phyloP scores from a whole-genome alignment of 2,329 filamentous ascomycete species.

The Exophiala mesophila region DNA sequence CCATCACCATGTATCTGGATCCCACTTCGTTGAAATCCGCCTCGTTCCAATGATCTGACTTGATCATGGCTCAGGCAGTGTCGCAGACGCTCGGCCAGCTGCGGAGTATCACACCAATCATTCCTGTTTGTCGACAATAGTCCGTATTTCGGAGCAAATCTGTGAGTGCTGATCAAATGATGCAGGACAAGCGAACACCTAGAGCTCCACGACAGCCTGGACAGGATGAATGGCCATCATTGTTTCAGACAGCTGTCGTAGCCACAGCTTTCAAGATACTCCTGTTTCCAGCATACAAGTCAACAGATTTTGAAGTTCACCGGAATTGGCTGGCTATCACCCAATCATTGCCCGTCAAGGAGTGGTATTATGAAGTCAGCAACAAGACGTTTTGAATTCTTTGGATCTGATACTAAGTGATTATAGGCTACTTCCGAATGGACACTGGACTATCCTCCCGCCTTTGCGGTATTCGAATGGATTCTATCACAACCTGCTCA shows the following conservation, averaged over 20 bases:
- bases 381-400: not conserved
- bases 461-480: slow-evolving; percentile 98
- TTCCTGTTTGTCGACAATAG: slow-evolving; percentile 15
- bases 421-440: slow-evolving; percentile 85
- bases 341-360: slow-evolving; percentile 73
- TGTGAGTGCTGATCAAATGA: too few species aligned
- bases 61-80: slow-evolving; percentile 14
- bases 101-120: slow-evolving; percentile 16
- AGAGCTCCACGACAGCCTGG: slow-evolving; percentile 5
- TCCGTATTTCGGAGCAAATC: too few species aligned
- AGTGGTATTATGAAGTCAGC: slow-evolving; percentile 86
- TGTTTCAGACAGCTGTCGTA: slow-evolving; percentile 80
- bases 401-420: not conserved
- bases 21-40: too few species aligned
- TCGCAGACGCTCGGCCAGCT: slow-evolving; percentile 27
- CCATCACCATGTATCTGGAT: too few species aligned
- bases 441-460: slow-evolving; percentile 97
- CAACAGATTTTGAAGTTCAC: slow-evolving; percentile 98
- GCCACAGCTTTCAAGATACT: slow-evolving; percentile 86
- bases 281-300: slow-evolving; percentile 94
- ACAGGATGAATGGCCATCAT: slow-evolving; percentile 54
- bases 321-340: slow-evolving; percentile 98
- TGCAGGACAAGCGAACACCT: slow-evolving; percentile 12
- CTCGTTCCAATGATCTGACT: not conserved
- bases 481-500: slow-evolving; percentile 73